Evolutionary conservation across 306 rosid genomes (phyloP).

Genomic region (Rosa chinensis): DNA sequence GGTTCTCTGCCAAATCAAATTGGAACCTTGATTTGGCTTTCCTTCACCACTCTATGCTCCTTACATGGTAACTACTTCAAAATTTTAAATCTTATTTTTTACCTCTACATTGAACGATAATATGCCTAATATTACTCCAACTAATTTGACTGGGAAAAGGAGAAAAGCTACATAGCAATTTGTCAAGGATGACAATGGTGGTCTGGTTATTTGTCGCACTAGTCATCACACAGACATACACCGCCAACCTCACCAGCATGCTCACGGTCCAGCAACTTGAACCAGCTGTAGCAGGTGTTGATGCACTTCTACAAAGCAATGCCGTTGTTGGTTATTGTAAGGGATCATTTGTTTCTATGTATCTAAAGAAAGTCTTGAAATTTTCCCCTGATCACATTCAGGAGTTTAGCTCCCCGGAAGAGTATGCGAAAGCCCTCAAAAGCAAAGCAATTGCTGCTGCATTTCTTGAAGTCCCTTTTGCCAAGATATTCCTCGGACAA

Average conservation of each 20-base stretch:
- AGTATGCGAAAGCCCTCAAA: constrained; percentile 40
- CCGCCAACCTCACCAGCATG: constrained; percentile 50
- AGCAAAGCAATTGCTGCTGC: constrained; percentile 41
- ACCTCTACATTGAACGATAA: neutral
- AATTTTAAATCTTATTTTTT: neutral
- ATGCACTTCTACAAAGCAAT: constrained; percentile 21
- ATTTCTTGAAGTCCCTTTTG: constrained; percentile 39
- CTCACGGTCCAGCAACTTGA: constrained; percentile 47
- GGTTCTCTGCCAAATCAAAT: constrained; percentile 43
- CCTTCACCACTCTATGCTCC: constrained; percentile 46
- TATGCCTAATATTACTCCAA: neutral
- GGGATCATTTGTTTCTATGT: constrained; percentile 37
- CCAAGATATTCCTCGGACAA: constrained; percentile 47
- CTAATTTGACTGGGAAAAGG: constrained; percentile 23
- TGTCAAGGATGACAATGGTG: constrained; percentile 49
- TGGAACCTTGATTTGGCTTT: constrained; percentile 39
- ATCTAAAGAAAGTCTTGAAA: constrained; percentile 28
- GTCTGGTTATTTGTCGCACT: constrained; percentile 55
- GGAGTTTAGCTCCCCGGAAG: constrained; percentile 26
- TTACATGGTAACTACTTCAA: constrained; percentile 35
- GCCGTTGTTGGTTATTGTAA: constrained; percentile 35
- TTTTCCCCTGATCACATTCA: constrained; percentile 15
- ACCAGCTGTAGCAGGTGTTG: constrained; percentile 37
- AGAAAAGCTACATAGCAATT: constrained; percentile 33
- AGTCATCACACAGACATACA: constrained; percentile 44